Evolutionary conservation across 2,329 filamentous ascomycete genomes (phyloP).

Genomic region (Nannizziopsis arthrosporioides): DNA sequence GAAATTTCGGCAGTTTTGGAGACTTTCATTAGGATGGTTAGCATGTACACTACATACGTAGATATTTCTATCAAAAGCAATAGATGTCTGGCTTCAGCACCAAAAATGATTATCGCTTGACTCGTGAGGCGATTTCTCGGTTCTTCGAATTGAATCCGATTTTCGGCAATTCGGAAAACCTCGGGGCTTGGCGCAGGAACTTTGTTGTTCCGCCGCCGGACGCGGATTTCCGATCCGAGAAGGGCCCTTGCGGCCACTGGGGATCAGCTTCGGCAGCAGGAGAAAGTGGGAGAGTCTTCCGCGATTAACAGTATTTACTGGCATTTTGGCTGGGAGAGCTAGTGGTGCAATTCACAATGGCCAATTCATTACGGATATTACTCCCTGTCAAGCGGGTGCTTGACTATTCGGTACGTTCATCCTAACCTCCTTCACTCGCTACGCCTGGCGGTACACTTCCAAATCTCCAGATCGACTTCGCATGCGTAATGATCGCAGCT

Average conservation of each 20-base stretch:
- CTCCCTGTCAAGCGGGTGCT: constrained; percentile 76
- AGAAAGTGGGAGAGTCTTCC: background rate
- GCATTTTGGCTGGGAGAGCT: background rate
- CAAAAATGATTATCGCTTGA: too few species aligned
- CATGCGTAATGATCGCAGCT: too few species aligned
- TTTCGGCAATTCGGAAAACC: constrained; percentile 10
- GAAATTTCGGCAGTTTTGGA: background rate
- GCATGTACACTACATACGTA: background rate
- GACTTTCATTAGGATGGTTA: background rate
- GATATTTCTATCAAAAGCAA: too few species aligned
- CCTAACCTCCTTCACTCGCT: background rate
- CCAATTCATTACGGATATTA: constrained; percentile 53
- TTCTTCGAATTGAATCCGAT: background rate
- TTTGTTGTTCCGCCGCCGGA: constrained; percentile 4
- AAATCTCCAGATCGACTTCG: background rate
- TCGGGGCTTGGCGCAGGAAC: constrained; percentile 11
- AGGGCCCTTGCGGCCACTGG: background rate
- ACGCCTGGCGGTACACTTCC: background rate
- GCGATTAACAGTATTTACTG: background rate
- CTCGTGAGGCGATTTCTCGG: too few species aligned
- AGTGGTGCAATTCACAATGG: constrained; percentile 27
- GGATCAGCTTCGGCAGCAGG: background rate
- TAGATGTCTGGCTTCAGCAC: too few species aligned
- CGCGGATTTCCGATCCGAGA: background rate
- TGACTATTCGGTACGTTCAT: constrained; percentile 63